Evolutionary conservation across 257 asterid species (phyloP).

Genomic region (Lycium barbarum): DNA sequence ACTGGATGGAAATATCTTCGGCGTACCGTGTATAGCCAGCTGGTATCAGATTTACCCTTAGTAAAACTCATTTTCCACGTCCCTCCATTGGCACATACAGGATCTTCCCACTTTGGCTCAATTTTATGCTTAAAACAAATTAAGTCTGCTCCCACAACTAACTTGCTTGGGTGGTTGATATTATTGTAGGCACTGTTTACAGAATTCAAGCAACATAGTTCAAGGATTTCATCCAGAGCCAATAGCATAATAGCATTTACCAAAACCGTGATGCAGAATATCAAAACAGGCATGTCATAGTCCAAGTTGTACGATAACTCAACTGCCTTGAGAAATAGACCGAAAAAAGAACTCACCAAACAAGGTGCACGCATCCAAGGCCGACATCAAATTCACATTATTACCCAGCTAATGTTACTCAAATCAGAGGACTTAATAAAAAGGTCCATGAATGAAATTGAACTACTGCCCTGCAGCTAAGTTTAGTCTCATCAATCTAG

Average conservation of each 20-base stretch:
- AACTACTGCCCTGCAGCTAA: not conserved
- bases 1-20: not conserved
- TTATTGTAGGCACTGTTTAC: slow-evolving; percentile 81
- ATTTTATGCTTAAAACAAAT: slow-evolving; percentile 83
- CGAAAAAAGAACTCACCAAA: not conserved
- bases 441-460: not conserved
- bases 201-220: not conserved
- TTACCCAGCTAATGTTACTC: not conserved
- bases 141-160: slow-evolving; percentile 69
- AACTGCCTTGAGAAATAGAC: not conserved
- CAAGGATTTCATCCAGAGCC: slow-evolving; percentile 17
- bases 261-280: not conserved
- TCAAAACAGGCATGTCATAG: not conserved
- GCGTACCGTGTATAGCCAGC: slow-evolving; percentile 89
- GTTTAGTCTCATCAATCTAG: slow-evolving; percentile 7
- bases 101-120: slow-evolving; percentile 96
- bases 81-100: slow-evolving; percentile 93
- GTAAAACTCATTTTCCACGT: slow-evolving; percentile 67
- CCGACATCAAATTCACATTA: not conserved
- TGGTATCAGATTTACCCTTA: slow-evolving; percentile 74
- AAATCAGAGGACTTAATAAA: not conserved
- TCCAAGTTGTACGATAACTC: slow-evolving; percentile 1
- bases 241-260: not conserved
- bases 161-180: slow-evolving; percentile 81
- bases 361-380: not conserved